A percentile compares a stretch with the other conserved stretches of the same genome.
These are phyloP conservation scores for Ophiostoma sp. DNA, from an alignment of 2,329 filamentous ascomycete species.

Conservation along the genomic window DNA sequence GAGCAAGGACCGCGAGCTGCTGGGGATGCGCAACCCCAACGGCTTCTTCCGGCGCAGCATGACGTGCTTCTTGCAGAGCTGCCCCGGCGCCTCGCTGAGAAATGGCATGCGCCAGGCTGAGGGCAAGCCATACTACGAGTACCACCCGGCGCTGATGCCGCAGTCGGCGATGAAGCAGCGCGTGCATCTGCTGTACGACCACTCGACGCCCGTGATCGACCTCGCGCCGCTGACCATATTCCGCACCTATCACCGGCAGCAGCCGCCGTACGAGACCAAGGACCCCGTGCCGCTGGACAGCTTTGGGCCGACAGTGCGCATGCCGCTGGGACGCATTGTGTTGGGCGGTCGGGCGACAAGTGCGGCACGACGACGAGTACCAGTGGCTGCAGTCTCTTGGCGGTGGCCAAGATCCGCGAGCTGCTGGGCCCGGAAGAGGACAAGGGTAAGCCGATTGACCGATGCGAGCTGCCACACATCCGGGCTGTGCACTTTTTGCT, in stretches of 20 bases:
- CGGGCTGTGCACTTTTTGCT: slow-evolving; percentile 35
- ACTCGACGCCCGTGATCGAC: slow-evolving; percentile 27
- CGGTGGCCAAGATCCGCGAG: slow-evolving; percentile 27
- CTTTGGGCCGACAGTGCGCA: slow-evolving; percentile 29
- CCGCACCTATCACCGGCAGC: slow-evolving; percentile 27
- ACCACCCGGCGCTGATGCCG: slow-evolving; percentile 30
- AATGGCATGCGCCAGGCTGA: slow-evolving; percentile 31
- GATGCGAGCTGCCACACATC: slow-evolving; percentile 26
- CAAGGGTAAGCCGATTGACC: slow-evolving; percentile 27
- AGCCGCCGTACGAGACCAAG: slow-evolving; percentile 28
- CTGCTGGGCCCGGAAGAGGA: slow-evolving; percentile 28
- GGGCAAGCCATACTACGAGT: slow-evolving; percentile 31
- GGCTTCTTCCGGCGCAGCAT: slow-evolving; percentile 30
- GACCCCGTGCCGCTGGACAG: slow-evolving; percentile 26
- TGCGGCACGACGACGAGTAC: slow-evolving; percentile 37
- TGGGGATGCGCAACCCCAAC: slow-evolving; percentile 25
- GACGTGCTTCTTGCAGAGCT: slow-evolving; percentile 30
- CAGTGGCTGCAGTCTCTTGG: slow-evolving; percentile 39
- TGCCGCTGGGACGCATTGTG: slow-evolving; percentile 34
- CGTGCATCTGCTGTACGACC: slow-evolving; percentile 28
- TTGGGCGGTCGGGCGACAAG: slow-evolving; percentile 40
- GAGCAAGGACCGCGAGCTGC: slow-evolving; percentile 34
- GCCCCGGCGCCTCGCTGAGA: slow-evolving; percentile 29
- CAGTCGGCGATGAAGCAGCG: slow-evolving; percentile 30
- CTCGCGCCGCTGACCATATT: slow-evolving; percentile 28